phyloP scores from a whole-genome alignment of 805 yeast species.

The Spathaspora passalidarum region DNA sequence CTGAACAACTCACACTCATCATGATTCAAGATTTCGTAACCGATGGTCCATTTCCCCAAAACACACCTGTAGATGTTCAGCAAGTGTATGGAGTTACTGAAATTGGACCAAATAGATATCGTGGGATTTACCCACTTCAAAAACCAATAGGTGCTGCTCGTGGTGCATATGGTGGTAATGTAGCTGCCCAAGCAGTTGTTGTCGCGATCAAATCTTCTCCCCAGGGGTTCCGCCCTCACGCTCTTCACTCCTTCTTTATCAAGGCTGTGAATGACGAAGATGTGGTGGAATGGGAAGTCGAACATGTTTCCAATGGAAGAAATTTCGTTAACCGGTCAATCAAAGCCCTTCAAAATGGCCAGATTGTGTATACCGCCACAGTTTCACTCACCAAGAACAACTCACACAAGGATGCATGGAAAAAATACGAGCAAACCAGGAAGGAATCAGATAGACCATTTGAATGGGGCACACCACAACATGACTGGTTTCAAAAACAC shows the following conservation, averaged over 20 bases:
- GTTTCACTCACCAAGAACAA: conserved; percentile 34
- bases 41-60: not conserved
- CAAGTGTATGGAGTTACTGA: conserved; percentile 16
- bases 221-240: conserved; percentile 36
- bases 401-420: conserved; percentile 14
- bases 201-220: conserved; percentile 28
- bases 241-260: conserved; percentile 38
- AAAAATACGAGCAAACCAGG: conserved; percentile 13
- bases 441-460: conserved; percentile 21
- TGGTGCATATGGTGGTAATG: conserved; percentile 32
- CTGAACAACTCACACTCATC: not conserved
- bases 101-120: conserved; percentile 11
- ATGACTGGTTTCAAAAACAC: conserved; percentile 26
- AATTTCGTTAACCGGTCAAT: conserved; percentile 34
- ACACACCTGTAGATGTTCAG: conserved; percentile 7
- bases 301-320: conserved; percentile 31
- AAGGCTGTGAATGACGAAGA: conserved; percentile 32
- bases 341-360: conserved; percentile 27
- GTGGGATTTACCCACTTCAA: conserved; percentile 17
- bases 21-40: conserved; percentile 1
- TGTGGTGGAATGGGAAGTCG: conserved; percentile 31
- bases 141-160: conserved; percentile 21
- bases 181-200: conserved; percentile 33
- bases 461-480: conserved; percentile 29
- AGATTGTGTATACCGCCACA: conserved; percentile 30